Evolutionary conservation across 1,284 basidiomycete species (phyloP).

Genomic region (Cutaneotrichosporon arboriforme): DNA sequence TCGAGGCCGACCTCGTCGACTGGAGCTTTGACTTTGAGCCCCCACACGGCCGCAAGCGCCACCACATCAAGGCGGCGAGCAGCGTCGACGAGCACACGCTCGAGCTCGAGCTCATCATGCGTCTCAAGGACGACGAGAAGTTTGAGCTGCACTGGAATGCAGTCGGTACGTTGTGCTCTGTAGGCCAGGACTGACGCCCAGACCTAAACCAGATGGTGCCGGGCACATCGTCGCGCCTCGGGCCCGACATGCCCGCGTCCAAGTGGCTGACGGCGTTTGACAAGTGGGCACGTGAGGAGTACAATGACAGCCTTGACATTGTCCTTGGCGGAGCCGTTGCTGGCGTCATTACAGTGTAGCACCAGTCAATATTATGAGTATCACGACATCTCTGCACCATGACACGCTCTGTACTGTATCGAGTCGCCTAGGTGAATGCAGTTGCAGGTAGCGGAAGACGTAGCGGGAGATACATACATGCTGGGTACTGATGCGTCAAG

Average conservation of each 20-base stretch:
- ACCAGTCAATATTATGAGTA: neutral
- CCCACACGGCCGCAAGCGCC: slow-evolving; percentile 66
- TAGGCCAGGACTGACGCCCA: slow-evolving; percentile 5
- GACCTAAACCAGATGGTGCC: slow-evolving; percentile 47
- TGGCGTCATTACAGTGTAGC: slow-evolving; percentile 36
- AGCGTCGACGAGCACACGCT: slow-evolving; percentile 32
- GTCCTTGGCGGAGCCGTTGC: slow-evolving; percentile 38
- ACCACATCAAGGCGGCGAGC: slow-evolving; percentile 71
- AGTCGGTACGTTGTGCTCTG: slow-evolving; percentile 32
- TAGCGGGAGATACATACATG: neutral
- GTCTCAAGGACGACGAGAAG: slow-evolving; percentile 21
- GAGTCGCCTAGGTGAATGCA: neutral
- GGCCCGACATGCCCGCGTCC: slow-evolving; percentile 40
- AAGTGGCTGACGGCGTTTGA: slow-evolving; percentile 40
- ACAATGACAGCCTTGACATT: slow-evolving; percentile 37
- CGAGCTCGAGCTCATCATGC: slow-evolving; percentile 34
- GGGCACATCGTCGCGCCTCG: slow-evolving; percentile 32
- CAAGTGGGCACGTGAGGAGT: slow-evolving; percentile 36
- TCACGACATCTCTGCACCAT: neutral
- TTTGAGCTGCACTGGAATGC: slow-evolving; percentile 40
- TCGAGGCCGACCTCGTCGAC: slow-evolving; percentile 80
- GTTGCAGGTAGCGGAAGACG: neutral
- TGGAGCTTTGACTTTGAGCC: slow-evolving; percentile 78
- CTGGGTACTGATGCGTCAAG: no score
- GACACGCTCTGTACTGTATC: no score